Conservation (phyloP, 2,329 filamentous ascomycete genomes). For the Colletotrichum sp. region DNA sequence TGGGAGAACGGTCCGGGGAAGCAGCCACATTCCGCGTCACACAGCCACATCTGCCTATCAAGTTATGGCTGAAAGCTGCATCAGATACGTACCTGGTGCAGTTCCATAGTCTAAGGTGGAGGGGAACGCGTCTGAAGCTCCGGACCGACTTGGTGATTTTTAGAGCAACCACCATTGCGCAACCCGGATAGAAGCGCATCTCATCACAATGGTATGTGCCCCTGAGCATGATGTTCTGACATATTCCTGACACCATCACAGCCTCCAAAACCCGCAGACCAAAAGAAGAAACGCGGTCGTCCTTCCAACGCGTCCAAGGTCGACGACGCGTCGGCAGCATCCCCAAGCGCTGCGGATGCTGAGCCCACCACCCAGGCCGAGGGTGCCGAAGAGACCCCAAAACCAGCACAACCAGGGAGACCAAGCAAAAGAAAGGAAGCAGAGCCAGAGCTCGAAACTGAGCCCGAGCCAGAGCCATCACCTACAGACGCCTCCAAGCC, state of each 20-base stretch:
- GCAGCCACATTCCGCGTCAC: background rate
- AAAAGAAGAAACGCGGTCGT: conserved; percentile 49
- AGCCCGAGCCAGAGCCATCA: background rate
- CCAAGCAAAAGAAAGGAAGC: conserved; percentile 12
- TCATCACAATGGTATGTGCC: conserved; percentile 6
- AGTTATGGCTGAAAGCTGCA: background rate
- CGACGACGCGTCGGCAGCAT: conserved; percentile 27
- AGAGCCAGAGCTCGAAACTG: background rate
- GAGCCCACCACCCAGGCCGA: conserved; percentile 19
- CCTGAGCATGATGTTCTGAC: background rate
- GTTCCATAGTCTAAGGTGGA: background rate
- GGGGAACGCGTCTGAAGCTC: conserved; percentile 10
- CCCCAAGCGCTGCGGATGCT: conserved; percentile 21
- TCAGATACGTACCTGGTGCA: background rate
- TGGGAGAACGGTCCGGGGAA: conserved; percentile 15
- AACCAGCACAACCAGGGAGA: conserved; percentile 31
- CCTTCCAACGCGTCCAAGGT: conserved; percentile 45
- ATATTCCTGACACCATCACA: background rate
- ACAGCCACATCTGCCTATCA: background rate
- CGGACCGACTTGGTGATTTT: background rate
- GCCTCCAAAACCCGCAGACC: conserved; percentile 25
- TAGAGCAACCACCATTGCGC: background rate
- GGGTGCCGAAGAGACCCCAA: conserved; percentile 21
- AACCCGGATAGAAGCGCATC: background rate
- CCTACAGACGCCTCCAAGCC: background rate